Percentiles rank a stretch among this genome's conserved stretches.
These are phyloP conservation scores for Saccharomycopsis oosterbeekiorum DNA, from an alignment of 805 yeast species.

Conservation along the genomic window DNA sequence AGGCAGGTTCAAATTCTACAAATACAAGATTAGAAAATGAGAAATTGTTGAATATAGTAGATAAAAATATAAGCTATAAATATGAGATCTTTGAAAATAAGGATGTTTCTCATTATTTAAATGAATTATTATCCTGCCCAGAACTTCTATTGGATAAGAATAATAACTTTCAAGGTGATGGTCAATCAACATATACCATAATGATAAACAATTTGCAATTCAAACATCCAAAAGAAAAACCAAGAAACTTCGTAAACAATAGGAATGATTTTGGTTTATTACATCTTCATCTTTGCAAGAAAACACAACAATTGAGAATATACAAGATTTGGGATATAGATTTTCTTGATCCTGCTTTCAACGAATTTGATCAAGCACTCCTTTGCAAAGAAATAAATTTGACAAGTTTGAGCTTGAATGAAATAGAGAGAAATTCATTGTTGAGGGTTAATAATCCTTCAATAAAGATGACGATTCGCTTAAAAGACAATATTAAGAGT, in stretches of 20 bases:
- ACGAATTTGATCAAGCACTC: background rate
- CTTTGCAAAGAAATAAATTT: background rate
- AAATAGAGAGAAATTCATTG: background rate
- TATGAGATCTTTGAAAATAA: background rate
- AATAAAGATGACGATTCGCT: background rate
- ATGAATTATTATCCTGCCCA: background rate
- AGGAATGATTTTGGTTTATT: background rate
- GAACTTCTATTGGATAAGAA: background rate
- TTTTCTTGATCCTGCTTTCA: background rate
- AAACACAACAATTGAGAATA: background rate
- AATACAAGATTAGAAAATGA: background rate
- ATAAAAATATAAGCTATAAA: background rate
- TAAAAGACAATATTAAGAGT: background rate
- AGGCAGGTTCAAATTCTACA: background rate
- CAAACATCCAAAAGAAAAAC: background rate
- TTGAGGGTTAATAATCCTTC: background rate
- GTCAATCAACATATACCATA: background rate
- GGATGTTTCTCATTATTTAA: background rate
- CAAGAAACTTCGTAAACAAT: background rate
- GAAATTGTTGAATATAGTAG: background rate
- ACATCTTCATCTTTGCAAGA: background rate
- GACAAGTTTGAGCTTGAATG: background rate
- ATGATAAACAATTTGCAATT: background rate
- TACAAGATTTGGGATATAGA: background rate
- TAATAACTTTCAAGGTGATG: background rate